Evolutionary conservation across 2,329 filamentous ascomycete species (phyloP), one percentile per base, ranked within the genome.

Genomic region (Helotiales sp.): DNA sequence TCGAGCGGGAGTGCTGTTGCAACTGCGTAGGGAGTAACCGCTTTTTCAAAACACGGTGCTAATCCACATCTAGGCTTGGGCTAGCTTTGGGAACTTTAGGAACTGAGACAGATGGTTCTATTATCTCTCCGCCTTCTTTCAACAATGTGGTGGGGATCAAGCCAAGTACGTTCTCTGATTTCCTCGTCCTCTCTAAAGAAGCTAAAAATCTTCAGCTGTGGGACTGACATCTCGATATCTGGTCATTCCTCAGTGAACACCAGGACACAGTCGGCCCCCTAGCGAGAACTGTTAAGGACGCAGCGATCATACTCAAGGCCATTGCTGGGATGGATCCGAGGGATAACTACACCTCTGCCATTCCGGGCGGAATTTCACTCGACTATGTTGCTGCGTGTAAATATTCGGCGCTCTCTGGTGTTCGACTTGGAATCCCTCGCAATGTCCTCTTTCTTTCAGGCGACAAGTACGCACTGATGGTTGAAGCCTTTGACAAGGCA

Each of bases 71-170:
- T n/a, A 47, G 27, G n/a, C n/a, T 36, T 24, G 86, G 85, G 0
- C 75, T 89, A 2, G 81, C 83, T 1, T 73, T 81, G 52, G 84
- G 80, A 7, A 67, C 80, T 4, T 68, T 90, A 2, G 86, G 86
- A 6, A 83, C 85, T 0, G 87, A 87, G 69, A 89, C 87, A 0
- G 77, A 78, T 57, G 87, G 86, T 3, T 86, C 81, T 17, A 88
- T 90, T 54, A 68, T 88, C 2, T 77, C 76, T 7, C 87, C 88
- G 0, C 67, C 75, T 0, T 65, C 70, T 36, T 49, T 60, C 5
- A 88, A 83, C 73, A 87, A 86, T 55, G 68, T 89, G 1, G 86
- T 88, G 0, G 86, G 84, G 1, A 85, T 90, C 69, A 87, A 86
- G 67, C 84, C 86, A 1, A 61, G 52, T 86, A 85, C 10, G 31